phyloP scores from a whole-genome alignment of 352 stramenopile species.

The Thalassiosira pacifica region DNA sequence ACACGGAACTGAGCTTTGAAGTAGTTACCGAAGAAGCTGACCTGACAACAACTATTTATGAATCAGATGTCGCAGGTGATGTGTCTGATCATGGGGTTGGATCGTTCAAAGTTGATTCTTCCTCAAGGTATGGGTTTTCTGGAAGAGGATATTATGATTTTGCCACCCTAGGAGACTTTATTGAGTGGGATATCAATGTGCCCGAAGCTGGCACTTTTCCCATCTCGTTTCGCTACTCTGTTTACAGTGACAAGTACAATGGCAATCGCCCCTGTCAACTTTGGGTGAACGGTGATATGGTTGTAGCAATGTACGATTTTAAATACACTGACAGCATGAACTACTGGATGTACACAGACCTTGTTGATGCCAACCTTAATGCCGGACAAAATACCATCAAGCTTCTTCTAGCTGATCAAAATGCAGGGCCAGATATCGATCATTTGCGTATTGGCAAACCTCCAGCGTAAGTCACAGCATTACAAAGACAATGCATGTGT shows the following conservation, averaged over 20 bases:
- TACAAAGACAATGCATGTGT: neutral
- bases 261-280: constrained; percentile 51
- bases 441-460: constrained; percentile 64
- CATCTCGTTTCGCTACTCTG: constrained; percentile 64
- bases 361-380: constrained; percentile 56
- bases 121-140: constrained; percentile 30
- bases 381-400: constrained; percentile 63
- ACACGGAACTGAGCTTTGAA: constrained; percentile 51
- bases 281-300: constrained; percentile 52
- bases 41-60: constrained; percentile 50
- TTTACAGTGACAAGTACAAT: constrained; percentile 27
- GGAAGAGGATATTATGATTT: constrained; percentile 65
- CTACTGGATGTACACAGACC: constrained; percentile 63
- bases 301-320: constrained; percentile 50
- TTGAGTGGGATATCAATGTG: constrained; percentile 54
- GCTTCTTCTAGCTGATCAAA: constrained; percentile 49
- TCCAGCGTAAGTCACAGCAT: constrained; percentile 36
- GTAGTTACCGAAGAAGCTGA: constrained; percentile 40
- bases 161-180: constrained; percentile 35
- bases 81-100: neutral
- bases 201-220: constrained; percentile 33
- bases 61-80: constrained; percentile 44
- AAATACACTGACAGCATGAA: constrained; percentile 39
- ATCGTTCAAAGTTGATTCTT: neutral
- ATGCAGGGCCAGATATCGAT: constrained; percentile 69